Evolutionary conservation across 164 flowering plant genomes (phyloP).

Genomic region (Pachysandra terminalis): DNA sequence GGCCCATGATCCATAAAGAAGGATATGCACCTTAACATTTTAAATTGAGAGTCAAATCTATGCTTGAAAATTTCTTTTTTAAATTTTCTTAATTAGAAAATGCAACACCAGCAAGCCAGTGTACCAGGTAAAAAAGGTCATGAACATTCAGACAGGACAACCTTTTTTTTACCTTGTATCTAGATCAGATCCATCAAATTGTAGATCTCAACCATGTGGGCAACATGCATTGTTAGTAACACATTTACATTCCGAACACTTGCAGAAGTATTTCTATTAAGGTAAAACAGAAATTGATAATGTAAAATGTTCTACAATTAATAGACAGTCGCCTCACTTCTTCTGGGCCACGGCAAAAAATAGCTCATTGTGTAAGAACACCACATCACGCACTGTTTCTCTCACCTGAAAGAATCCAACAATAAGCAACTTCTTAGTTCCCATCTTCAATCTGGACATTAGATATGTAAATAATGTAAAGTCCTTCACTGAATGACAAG

Average conservation of each 20-base stretch:
- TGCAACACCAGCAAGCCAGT: background rate
- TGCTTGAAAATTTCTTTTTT: background rate
- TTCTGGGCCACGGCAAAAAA: constrained; percentile 94
- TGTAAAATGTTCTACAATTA: background rate
- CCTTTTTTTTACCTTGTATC: background rate
- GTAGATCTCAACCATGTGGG: background rate
- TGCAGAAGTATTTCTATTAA: background rate
- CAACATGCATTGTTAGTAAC: background rate
- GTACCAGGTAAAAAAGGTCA: background rate
- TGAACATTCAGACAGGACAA: background rate
- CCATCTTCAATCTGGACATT: background rate
- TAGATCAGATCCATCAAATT: background rate
- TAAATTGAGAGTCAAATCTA: background rate
- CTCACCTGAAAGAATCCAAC: constrained; percentile 60
- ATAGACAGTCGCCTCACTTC: constrained; percentile 44
- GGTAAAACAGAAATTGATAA: background rate
- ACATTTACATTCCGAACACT: background rate
- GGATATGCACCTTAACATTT: background rate
- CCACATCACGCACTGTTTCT: constrained; percentile 91
- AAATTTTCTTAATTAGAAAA: no score
- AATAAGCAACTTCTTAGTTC: background rate
- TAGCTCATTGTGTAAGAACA: constrained; percentile 73
- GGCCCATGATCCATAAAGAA: background rate
- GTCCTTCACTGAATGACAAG: background rate
- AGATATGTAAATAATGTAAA: background rate